Base-by-base conservation (phyloP, 768 basidiomycete genomes). In the Phaeotremella skinneri region DNA sequence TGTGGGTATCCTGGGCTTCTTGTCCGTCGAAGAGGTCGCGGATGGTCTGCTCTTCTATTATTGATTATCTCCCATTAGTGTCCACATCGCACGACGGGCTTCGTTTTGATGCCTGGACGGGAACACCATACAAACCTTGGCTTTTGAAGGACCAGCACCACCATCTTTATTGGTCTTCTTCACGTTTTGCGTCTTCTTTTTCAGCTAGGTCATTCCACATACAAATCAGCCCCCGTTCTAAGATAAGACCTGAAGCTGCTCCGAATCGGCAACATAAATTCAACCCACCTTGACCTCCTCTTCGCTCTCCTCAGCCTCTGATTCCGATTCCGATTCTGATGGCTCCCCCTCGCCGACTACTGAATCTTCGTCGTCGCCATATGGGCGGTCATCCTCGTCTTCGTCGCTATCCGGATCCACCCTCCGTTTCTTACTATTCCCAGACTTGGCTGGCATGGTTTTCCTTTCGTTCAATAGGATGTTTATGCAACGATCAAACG, bases 221-320 rank as follows among this genome's bases (percentile, higher is more conserved):
- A n/a, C n/a, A n/a, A n/a, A n/a, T n/a, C n/a, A n/a, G n/a, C n/a
- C n/a, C n/a, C n/a, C n/a, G n/a, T n/a, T n/a, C n/a, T n/a, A n/a
- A n/a, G n/a, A n/a, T n/a, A n/a, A n/a, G n/a, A n/a, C n/a, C n/a
- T n/a, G n/a, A n/a, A n/a, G n/a, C n/a, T n/a, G n/a, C n/a, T n/a
- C n/a, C n/a, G n/a, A n/a, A n/a, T n/a, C n/a, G n/a, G n/a, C n/a
- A n/a, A n/a, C n/a, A n/a, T n/a, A n/a, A n/a, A n/a, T n/a, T n/a
- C n/a, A n/a, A n/a, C n/a, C 23, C 21, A 45, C 43, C 43, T 45
- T 45, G 9, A 45, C 21, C 21, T 55, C 62, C 27, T 63, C 56
- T 26, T 20, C 47, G 9, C 62, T 51, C 14, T 49, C 54, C 26
- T 60, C 59, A 23, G 26, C 27, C 20, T 58, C 60, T 2, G 56